Percentiles rank a stretch among this genome's conserved stretches.
Conservation (phyloP, 345 rosid species). For the Gossypium australe region DNA sequence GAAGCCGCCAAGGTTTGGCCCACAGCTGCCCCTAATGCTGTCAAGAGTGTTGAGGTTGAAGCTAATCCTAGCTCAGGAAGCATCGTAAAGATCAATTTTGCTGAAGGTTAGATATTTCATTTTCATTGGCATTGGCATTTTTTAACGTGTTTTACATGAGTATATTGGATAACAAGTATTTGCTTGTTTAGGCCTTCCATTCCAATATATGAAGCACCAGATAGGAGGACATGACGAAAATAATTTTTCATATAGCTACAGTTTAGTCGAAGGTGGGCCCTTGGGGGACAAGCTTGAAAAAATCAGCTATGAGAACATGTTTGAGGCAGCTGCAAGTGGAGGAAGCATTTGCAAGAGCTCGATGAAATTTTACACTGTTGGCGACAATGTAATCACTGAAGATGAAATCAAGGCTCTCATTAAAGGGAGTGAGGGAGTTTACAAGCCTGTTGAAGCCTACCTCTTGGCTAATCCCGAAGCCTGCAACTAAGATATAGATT, state of each 20-base stretch:
- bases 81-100: background rate
- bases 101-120: background rate
- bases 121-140: background rate
- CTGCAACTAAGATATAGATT: background rate
- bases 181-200: background rate
- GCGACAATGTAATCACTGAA: slow-evolving; percentile 12
- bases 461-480: slow-evolving; percentile 31
- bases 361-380: slow-evolving; percentile 21
- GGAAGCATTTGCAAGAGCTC: slow-evolving; percentile 26
- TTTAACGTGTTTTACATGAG: background rate
- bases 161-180: background rate
- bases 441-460: slow-evolving; percentile 32
- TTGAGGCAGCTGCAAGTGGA: slow-evolving; percentile 25
- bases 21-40: too few relatives aligned
- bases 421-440: slow-evolving; percentile 16
- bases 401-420: slow-evolving; percentile 27
- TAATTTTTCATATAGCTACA: slow-evolving; percentile 15
- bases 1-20: too few relatives aligned
- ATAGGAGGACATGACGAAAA: slow-evolving; percentile 15
- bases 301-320: slow-evolving; percentile 9
- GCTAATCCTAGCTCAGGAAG: background rate
- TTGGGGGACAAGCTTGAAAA: slow-evolving; percentile 12
- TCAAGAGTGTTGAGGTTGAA: too few relatives aligned
- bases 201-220: slow-evolving; percentile 24
- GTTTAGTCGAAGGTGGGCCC: slow-evolving; percentile 20